Evolutionary conservation across 306 rosid genomes (phyloP).

Genomic region (Aeschynomene evenia): DNA sequence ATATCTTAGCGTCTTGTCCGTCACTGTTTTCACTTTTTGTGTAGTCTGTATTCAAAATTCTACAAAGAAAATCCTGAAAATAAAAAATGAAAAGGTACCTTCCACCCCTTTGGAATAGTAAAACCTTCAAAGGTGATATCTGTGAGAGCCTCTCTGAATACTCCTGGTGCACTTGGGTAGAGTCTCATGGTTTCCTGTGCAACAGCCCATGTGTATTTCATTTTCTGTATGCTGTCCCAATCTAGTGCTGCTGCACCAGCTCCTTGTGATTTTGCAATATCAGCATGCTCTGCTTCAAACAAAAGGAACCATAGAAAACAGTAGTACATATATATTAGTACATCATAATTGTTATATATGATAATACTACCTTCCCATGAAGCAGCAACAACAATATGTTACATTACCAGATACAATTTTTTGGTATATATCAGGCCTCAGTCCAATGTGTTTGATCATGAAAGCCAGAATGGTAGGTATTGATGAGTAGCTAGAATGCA

Average conservation of each 20-base stretch:
- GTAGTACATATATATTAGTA: not conserved
- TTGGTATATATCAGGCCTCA: constrained; percentile 51
- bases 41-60: too few species aligned
- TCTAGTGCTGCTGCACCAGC: constrained; percentile 24
- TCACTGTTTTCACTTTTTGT: too few species aligned
- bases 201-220: constrained; percentile 52
- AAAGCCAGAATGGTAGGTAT: constrained; percentile 60
- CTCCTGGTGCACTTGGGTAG: constrained; percentile 41
- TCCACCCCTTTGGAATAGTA: constrained; percentile 52
- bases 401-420: constrained; percentile 51
- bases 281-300: constrained; percentile 39
- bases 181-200: constrained; percentile 47
- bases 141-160: constrained; percentile 37
- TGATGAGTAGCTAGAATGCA: constrained; percentile 48
- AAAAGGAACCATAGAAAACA: not conserved
- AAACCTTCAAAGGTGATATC: constrained; percentile 37
- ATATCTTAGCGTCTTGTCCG: too few species aligned
- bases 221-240: constrained; percentile 42
- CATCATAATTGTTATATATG: too few species aligned
- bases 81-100: constrained; percentile 39
- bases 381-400: not conserved
- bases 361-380: not conserved
- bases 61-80: too few species aligned
- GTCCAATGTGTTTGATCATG: constrained; percentile 69
- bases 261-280: constrained; percentile 24